Conservation (phyloP, 1,139 yeast genomes). For the Pichia sp. region DNA sequence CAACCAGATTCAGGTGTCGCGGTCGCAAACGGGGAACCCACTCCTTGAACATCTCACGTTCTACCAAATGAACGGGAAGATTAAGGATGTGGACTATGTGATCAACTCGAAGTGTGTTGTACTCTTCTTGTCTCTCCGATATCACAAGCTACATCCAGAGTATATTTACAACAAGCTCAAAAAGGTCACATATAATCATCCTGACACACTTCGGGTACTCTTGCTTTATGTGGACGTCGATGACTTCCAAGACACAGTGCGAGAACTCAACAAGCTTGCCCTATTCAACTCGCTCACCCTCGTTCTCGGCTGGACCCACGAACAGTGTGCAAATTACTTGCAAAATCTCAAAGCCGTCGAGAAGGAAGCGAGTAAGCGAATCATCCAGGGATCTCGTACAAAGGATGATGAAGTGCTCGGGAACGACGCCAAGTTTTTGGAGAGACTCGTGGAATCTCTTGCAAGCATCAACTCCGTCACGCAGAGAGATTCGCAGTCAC, state of each 20-base stretch:
- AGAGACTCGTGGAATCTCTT: conserved; percentile 39
- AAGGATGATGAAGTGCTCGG: conserved; percentile 26
- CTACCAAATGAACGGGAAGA: conserved; percentile 40
- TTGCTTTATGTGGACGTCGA: conserved; percentile 75
- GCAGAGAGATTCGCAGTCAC: conserved; percentile 42
- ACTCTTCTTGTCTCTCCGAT: conserved; percentile 67
- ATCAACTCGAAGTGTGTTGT: conserved; percentile 62
- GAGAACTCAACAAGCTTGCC: conserved; percentile 65
- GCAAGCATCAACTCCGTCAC: conserved; percentile 43
- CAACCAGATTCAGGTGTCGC: conserved; percentile 35
- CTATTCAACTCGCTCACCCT: conserved; percentile 65
- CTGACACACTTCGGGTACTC: conserved; percentile 46
- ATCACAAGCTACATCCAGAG: conserved; percentile 84
- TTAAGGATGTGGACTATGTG: conserved; percentile 55
- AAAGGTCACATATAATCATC: conserved; percentile 31
- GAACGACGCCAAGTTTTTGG: conserved; percentile 30
- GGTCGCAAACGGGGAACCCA: conserved; percentile 57
- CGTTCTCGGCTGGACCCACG: conserved; percentile 72
- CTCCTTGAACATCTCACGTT: conserved; percentile 40
- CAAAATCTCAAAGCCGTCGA: conserved; percentile 45
- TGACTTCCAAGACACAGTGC: conserved; percentile 59
- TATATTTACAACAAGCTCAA: conserved; percentile 68
- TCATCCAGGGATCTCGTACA: conserved; percentile 22
- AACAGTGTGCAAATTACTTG: conserved; percentile 80
- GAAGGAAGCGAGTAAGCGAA: conserved; percentile 22